phyloP scores from a whole-genome alignment of 1,139 yeast species.

The Pneumocystis wakefieldiae region DNA sequence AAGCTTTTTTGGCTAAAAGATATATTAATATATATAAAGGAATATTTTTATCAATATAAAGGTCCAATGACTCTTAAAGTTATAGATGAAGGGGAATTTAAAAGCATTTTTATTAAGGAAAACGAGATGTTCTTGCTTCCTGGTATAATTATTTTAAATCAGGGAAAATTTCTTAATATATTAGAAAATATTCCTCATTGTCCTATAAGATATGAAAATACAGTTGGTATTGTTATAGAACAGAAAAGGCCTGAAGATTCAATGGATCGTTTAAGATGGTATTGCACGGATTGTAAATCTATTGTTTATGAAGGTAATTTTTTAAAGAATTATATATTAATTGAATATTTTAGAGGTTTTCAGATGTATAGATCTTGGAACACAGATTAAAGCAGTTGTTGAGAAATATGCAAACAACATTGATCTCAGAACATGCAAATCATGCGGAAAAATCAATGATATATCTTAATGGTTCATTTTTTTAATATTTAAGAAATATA shows the following conservation, averaged over 20 bases:
- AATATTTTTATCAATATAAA: conserved; percentile 56
- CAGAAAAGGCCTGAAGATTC: conserved; percentile 69
- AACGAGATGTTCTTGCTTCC: conserved; percentile 82
- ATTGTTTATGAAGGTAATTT: conserved; percentile 60
- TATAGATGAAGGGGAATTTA: conserved; percentile 62
- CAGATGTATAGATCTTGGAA: conserved; percentile 68
- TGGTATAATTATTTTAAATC: background rate
- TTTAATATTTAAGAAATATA: background rate
- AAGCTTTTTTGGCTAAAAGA: conserved; percentile 31
- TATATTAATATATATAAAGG: background rate
- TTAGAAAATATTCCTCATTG: conserved; percentile 68
- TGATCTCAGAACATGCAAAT: conserved; percentile 52
- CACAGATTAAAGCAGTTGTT: conserved; percentile 79
- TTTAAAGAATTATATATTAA: conserved; percentile 40
- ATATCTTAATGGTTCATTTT: background rate
- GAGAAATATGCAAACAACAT: conserved; percentile 49
- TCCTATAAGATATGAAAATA: conserved; percentile 72
- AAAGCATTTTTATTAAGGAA: conserved; percentile 59
- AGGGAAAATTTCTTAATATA: background rate
- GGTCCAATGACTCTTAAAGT: conserved; percentile 76
- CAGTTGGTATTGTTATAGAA: conserved; percentile 87
- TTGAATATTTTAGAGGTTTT: conserved; percentile 57
- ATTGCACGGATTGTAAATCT: background rate
- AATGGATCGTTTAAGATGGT: conserved; percentile 32
- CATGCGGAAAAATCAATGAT: conserved; percentile 37